Evolutionary conservation across 2,329 filamentous ascomycete species (phyloP).

Genomic region (Trichoderma sp.): DNA sequence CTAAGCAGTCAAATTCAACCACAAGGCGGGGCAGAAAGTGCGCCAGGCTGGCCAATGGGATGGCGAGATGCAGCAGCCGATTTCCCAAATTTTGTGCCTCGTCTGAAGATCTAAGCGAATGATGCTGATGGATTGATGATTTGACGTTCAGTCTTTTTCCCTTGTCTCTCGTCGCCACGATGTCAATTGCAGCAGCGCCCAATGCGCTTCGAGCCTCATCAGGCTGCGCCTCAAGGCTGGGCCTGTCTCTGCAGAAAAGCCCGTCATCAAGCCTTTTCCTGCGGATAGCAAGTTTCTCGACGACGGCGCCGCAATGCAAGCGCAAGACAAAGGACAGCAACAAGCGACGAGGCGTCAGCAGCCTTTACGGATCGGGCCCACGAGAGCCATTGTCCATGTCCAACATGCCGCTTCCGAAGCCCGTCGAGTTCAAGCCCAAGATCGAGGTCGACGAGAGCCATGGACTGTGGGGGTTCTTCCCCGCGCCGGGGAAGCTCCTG

Average conservation of each 20-base stretch:
- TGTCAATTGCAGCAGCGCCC: slow-evolving; percentile 34
- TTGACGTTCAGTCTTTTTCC: not conserved
- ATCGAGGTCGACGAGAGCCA: slow-evolving; percentile 70
- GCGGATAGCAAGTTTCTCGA: slow-evolving; percentile 50
- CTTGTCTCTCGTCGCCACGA: not conserved
- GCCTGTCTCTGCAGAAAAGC: slow-evolving; percentile 3
- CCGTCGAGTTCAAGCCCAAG: slow-evolving; percentile 59
- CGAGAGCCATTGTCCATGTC: slow-evolving; percentile 74
- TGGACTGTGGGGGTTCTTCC: slow-evolving; percentile 92
- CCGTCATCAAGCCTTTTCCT: not conserved
- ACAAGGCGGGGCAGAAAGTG: not conserved
- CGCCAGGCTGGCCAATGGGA: slow-evolving; percentile 2
- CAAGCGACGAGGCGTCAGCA: slow-evolving; percentile 77
- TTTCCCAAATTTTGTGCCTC: slow-evolving; percentile 21
- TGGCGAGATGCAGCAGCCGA: not conserved
- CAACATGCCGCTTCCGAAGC: slow-evolving; percentile 71
- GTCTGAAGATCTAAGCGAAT: slow-evolving; percentile 17
- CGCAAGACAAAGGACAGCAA: slow-evolving; percentile 70
- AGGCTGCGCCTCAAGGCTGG: slow-evolving; percentile 28
- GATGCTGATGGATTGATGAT: not conserved
- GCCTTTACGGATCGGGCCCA: slow-evolving; percentile 74
- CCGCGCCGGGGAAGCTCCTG: slow-evolving; percentile 66
- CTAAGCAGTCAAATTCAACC: slow-evolving; percentile 5
- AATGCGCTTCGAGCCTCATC: slow-evolving; percentile 33
- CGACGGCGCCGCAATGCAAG: slow-evolving; percentile 52